Percentiles rank a stretch among this genome's conserved stretches.
Evolutionary conservation across 108 stramenopile genomes (phyloP).

Genomic region (Skeletonema costatum): DNA sequence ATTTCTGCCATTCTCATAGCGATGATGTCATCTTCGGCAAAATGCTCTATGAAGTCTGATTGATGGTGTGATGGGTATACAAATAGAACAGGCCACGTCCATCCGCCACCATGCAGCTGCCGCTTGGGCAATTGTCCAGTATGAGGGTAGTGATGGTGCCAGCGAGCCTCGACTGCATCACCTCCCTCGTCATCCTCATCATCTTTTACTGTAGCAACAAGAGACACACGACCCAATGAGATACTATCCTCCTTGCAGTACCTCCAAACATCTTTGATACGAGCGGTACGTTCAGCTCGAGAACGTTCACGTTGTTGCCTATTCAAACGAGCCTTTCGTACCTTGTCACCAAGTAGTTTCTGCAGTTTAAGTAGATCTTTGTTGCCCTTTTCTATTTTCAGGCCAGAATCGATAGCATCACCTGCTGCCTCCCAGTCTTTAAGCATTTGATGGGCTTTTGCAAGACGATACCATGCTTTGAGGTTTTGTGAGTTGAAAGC

Average conservation of each 20-base stretch:
- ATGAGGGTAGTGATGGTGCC: constrained; percentile 89
- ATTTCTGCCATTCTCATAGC: constrained; percentile 86
- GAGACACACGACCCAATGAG: constrained; percentile 72
- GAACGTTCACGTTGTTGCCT: constrained; percentile 80
- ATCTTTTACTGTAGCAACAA: constrained; percentile 79
- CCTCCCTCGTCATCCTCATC: constrained; percentile 69
- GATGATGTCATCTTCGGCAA: constrained; percentile 80
- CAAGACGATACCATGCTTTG: constrained; percentile 89
- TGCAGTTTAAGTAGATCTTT: constrained; percentile 72
- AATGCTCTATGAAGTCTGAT: constrained; percentile 83
- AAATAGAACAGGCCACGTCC: constrained; percentile 87
- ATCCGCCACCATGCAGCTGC: constrained; percentile 29
- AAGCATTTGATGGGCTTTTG: constrained; percentile 82
- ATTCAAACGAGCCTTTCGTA: constrained; percentile 66
- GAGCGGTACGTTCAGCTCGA: constrained; percentile 76
- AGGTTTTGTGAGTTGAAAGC: constrained; percentile 69
- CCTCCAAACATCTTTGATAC: constrained; percentile 88
- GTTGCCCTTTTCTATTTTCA: constrained; percentile 64
- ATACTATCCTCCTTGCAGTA: constrained; percentile 75
- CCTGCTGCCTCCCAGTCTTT: constrained; percentile 85
- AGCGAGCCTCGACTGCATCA: constrained; percentile 61
- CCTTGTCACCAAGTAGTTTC: constrained; percentile 56
- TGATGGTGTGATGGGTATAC: constrained; percentile 87
- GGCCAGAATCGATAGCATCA: constrained; percentile 79
- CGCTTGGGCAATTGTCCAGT: constrained; percentile 69